Percentiles rank a stretch among this genome's conserved stretches.
Conservation (phyloP, 129 eudicot species). For the Centaurea solstitialis region DNA sequence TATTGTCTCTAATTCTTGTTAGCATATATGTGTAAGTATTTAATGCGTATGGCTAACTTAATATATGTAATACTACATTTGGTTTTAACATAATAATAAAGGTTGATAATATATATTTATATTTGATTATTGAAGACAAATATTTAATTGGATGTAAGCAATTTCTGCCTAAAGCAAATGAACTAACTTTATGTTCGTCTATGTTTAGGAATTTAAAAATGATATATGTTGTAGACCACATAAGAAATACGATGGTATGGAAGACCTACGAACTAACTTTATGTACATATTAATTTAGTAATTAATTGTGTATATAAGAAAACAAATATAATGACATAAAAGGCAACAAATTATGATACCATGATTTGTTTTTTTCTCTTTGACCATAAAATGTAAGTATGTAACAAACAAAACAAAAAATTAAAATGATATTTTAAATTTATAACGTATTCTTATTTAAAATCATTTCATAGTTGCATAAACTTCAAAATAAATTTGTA, state of each 20-base stretch:
- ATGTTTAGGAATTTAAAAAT: background rate
- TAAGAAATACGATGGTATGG: background rate
- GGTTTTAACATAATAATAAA: background rate
- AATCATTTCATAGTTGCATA: background rate
- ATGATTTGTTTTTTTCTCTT: background rate
- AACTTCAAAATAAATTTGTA: too few relatives aligned
- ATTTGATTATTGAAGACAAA: background rate
- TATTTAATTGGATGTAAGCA: background rate
- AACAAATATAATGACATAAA: background rate
- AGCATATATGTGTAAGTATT: background rate
- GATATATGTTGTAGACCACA: background rate
- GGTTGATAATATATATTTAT: background rate
- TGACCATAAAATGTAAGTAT: background rate
- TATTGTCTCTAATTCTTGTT: constrained; percentile 6
- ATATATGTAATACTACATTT: background rate
- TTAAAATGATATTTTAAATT: too few relatives aligned
- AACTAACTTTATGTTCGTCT: background rate
- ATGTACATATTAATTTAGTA: background rate
- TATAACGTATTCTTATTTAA: background rate
- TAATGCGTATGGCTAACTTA: background rate
- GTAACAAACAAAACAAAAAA: background rate
- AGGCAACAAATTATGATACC: background rate
- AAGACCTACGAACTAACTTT: background rate
- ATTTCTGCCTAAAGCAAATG: constrained; percentile 4
- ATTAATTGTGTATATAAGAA: background rate